These are phyloP conservation scores for Penicillium salamii DNA, from an alignment of 495 filamentous ascomycete species.

Conservation along the genomic window DNA sequence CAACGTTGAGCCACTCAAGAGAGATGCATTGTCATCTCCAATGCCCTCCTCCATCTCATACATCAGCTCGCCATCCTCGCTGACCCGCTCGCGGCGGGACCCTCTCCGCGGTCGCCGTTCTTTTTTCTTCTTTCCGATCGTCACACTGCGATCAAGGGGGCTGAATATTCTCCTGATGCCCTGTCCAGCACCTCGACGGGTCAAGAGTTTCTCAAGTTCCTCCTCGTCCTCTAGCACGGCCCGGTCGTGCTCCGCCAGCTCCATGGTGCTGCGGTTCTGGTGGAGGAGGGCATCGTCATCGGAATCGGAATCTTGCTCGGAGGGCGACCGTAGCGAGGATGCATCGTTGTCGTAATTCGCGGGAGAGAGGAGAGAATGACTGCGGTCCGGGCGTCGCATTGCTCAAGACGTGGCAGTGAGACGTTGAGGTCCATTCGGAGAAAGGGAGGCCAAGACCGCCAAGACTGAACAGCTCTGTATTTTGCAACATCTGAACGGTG, in stretches of 20 bases:
- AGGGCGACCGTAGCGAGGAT: constrained; percentile 60
- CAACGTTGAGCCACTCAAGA: constrained; percentile 39
- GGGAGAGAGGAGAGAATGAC: constrained; percentile 57
- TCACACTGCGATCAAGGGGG: constrained; percentile 37
- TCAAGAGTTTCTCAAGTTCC: constrained; percentile 75
- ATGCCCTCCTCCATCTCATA: constrained; percentile 86
- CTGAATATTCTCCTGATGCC: constrained; percentile 51
- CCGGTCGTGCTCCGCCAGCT: constrained; percentile 68
- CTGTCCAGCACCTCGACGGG: constrained; percentile 46
- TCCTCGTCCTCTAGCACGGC: constrained; percentile 85
- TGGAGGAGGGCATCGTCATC: constrained; percentile 69
- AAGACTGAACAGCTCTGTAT: constrained; percentile 11
- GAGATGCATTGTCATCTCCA: constrained; percentile 57
- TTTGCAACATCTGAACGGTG: too few relatives aligned
- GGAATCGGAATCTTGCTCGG: constrained; percentile 73
- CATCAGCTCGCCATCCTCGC: constrained; percentile 74
- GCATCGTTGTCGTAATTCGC: constrained; percentile 66
- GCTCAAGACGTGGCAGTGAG: constrained; percentile 19
- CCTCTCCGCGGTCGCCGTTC: constrained; percentile 34
- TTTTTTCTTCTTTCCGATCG: constrained; percentile 57
- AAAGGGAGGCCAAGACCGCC: constrained; percentile 10
- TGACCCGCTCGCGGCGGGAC: constrained; percentile 41
- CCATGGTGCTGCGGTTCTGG: constrained; percentile 63
- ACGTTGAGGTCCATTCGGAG: neutral
- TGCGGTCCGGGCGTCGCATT: constrained; percentile 17